Evolutionary conservation across 2,329 filamentous ascomycete genomes (phyloP).

Genomic region (Clarireedia homoeocarpa): DNA sequence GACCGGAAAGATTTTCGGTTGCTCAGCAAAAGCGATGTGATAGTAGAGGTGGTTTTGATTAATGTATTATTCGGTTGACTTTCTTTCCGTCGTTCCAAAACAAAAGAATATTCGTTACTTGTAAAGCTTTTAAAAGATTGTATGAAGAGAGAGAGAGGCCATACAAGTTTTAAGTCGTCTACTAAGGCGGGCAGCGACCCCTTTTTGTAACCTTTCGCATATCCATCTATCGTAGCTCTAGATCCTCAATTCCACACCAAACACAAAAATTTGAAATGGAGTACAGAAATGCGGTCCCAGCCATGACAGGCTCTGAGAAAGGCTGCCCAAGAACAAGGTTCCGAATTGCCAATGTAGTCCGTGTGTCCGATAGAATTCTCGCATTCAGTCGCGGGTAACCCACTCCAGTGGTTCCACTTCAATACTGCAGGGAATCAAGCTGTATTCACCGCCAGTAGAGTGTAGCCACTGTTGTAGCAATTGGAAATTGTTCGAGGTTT

Average conservation of each 20-base stretch:
- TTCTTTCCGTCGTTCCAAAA: neutral
- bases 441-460: neutral
- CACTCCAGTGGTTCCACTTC: neutral
- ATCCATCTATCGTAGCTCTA: neutral
- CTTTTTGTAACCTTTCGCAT: neutral
- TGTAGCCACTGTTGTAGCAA: neutral
- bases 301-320: neutral
- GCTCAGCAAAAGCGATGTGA: neutral
- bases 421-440: neutral
- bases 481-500: neutral
- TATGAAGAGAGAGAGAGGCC: neutral
- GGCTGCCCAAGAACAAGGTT: neutral
- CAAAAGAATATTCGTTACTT: neutral
- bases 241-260: neutral
- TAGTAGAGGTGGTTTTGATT: neutral
- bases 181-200: neutral
- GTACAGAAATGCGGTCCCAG: neutral
- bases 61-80: neutral
- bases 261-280: neutral
- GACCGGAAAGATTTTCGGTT: neutral
- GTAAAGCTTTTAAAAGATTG: neutral
- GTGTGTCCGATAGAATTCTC: neutral
- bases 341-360: neutral
- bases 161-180: neutral
- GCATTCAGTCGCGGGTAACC: neutral